phyloP scores from a whole-genome alignment of 331 rosid genomes.

The Erythrophleum ivorense region DNA sequence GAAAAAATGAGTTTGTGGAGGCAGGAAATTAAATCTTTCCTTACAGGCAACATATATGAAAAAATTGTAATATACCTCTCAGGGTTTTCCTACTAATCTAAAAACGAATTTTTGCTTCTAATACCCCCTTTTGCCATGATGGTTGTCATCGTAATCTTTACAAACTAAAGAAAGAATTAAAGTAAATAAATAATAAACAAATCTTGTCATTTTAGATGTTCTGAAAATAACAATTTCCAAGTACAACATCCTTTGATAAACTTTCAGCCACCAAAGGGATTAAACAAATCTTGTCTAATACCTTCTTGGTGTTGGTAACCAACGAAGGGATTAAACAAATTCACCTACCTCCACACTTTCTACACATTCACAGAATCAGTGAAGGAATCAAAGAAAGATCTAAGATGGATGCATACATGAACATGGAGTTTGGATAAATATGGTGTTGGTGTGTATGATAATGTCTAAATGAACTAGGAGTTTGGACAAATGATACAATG shows the following conservation, averaged over 20 bases:
- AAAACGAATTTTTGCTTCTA: too few relatives aligned
- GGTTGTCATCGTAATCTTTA: too few relatives aligned
- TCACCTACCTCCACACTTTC: background rate
- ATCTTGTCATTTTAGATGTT: background rate
- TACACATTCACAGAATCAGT: background rate
- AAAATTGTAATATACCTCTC: too few relatives aligned
- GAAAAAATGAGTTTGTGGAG: background rate
- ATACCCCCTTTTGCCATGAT: background rate
- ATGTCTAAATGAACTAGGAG: conserved; percentile 27
- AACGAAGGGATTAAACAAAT: background rate
- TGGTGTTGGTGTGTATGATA: conserved; percentile 12
- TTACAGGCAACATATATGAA: too few relatives aligned
- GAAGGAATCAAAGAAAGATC: conserved; percentile 17
- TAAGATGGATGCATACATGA: conserved; percentile 27
- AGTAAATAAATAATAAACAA: too few relatives aligned
- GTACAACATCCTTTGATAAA: background rate
- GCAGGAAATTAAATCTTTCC: background rate
- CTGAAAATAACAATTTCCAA: background rate
- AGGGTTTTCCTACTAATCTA: background rate
- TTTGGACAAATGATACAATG: conserved; percentile 31
- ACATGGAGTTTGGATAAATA: background rate
- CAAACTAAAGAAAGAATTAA: too few relatives aligned
- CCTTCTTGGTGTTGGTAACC: too few relatives aligned
- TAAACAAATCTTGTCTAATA: background rate
- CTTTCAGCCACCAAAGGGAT: background rate